Evolutionary conservation across 78 protist genomes (phyloP).

Genomic region (Dictyostelium capitatum): DNA sequence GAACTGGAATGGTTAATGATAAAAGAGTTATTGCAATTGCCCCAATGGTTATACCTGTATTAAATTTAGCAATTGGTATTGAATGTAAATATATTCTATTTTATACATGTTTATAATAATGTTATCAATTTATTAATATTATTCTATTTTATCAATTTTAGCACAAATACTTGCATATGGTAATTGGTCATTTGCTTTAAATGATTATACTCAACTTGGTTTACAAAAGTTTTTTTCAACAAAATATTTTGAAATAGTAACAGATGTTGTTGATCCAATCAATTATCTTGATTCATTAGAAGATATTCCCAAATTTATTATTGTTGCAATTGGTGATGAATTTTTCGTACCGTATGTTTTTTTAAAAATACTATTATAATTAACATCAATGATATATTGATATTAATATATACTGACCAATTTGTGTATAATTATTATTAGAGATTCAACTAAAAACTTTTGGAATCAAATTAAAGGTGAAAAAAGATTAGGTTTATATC

Average conservation of each 20-base stretch:
- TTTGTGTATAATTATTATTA: too few species aligned
- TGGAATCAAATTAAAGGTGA: constrained; percentile 19
- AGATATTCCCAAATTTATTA: background rate
- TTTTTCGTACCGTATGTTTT: background rate
- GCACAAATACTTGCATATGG: constrained; percentile 37
- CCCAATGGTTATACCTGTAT: constrained; percentile 75
- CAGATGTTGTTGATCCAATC: constrained; percentile 53
- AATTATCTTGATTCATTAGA: background rate
- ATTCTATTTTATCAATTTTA: too few species aligned
- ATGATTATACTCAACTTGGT: constrained; percentile 8
- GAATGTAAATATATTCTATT: too few species aligned
- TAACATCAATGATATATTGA: too few species aligned
- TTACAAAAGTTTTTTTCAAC: background rate
- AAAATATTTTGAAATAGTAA: background rate
- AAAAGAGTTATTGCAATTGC: constrained; percentile 56
- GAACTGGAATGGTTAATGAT: constrained; percentile 56
- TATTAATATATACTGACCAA: too few species aligned
- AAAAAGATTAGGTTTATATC: constrained; percentile 13
- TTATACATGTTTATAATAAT: too few species aligned
- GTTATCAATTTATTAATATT: too few species aligned
- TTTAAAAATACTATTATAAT: too few species aligned
- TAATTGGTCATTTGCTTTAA: constrained; percentile 41
- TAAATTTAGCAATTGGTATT: background rate
- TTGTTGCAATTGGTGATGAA: background rate
- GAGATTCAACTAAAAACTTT: constrained; percentile 24